Evolutionary conservation across 768 basidiomycete genomes (phyloP).

Genomic region (Termitomyces sp.): DNA sequence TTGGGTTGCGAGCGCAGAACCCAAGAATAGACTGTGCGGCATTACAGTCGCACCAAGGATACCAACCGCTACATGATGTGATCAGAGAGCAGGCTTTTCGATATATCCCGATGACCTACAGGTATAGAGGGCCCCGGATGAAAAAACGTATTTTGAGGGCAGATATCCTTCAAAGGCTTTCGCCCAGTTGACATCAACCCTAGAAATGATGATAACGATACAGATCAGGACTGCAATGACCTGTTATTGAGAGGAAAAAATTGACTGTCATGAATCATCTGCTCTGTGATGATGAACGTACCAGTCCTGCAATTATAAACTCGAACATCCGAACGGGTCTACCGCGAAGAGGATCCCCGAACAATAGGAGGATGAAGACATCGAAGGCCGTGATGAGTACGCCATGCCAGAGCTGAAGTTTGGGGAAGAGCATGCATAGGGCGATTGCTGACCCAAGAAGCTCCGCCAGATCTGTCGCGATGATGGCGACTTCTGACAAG

Average conservation of each 20-base stretch:
- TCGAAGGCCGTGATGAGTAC: constrained; percentile 68
- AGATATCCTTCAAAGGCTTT: constrained; percentile 73
- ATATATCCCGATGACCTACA: constrained; percentile 36
- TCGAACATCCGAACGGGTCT: constrained; percentile 71
- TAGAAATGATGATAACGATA: constrained; percentile 74
- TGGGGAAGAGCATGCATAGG: constrained; percentile 69
- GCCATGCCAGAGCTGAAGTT: constrained; percentile 64
- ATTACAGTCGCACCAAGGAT: constrained; percentile 85
- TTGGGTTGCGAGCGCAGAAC: constrained; percentile 82
- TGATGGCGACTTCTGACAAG: constrained; percentile 67
- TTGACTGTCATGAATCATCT: neutral
- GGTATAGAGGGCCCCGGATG: constrained; percentile 57
- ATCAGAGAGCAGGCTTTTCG: neutral
- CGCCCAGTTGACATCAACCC: constrained; percentile 67
- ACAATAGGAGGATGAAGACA: constrained; percentile 65
- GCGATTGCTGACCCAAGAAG: constrained; percentile 81
- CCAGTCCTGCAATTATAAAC: constrained; percentile 35
- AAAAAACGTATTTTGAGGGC: constrained; percentile 63
- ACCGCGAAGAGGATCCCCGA: constrained; percentile 67
- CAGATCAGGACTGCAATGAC: constrained; percentile 72
- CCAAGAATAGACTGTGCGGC: constrained; percentile 92
- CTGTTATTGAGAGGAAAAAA: constrained; percentile 24
- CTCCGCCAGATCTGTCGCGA: constrained; percentile 79
- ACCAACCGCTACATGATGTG: constrained; percentile 49
- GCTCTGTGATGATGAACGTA: constrained; percentile 27